Conservation (phyloP, 148 eudicot genomes). For the Simmondsia chinensis region DNA sequence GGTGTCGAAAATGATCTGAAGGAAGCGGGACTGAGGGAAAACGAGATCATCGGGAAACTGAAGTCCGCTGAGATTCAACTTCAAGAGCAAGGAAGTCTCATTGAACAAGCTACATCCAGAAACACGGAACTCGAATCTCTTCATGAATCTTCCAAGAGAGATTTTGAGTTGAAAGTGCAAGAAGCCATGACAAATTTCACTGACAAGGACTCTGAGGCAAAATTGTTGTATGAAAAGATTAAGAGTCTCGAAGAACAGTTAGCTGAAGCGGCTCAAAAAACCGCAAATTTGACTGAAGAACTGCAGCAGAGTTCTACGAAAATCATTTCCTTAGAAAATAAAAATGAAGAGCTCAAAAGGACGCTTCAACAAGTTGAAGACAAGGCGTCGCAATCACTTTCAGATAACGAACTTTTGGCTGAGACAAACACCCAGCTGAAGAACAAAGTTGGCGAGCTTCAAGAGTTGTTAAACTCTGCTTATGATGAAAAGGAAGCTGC, state of each 20-base stretch:
- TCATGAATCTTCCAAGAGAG: constrained; percentile 35
- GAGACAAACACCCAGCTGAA: constrained; percentile 62
- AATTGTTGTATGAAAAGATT: constrained; percentile 45
- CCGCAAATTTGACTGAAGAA: constrained; percentile 36
- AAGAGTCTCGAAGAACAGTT: constrained; percentile 42
- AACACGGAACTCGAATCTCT: constrained; percentile 50
- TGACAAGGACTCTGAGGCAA: constrained; percentile 51
- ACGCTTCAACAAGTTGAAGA: constrained; percentile 48
- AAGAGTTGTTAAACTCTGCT: constrained; percentile 32
- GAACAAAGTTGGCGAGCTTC: constrained; percentile 57
- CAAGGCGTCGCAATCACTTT: constrained; percentile 41
- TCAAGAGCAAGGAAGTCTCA: constrained; percentile 36
- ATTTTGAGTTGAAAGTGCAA: constrained; percentile 51
- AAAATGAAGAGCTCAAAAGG: constrained; percentile 54
- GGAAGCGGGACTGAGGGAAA: constrained; percentile 41
- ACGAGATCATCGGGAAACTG: constrained; percentile 50
- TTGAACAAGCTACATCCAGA: constrained; percentile 43
- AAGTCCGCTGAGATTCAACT: constrained; percentile 53
- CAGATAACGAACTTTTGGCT: constrained; percentile 50
- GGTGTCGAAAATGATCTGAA: constrained; percentile 58
- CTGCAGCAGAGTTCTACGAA: constrained; percentile 26
- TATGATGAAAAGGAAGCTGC: constrained; percentile 54
- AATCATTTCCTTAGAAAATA: constrained; percentile 32
- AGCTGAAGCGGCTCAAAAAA: constrained; percentile 38
- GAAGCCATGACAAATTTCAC: constrained; percentile 37